Evolutionary conservation across 805 yeast species (phyloP).

Genomic region (Pichia manshurica): DNA sequence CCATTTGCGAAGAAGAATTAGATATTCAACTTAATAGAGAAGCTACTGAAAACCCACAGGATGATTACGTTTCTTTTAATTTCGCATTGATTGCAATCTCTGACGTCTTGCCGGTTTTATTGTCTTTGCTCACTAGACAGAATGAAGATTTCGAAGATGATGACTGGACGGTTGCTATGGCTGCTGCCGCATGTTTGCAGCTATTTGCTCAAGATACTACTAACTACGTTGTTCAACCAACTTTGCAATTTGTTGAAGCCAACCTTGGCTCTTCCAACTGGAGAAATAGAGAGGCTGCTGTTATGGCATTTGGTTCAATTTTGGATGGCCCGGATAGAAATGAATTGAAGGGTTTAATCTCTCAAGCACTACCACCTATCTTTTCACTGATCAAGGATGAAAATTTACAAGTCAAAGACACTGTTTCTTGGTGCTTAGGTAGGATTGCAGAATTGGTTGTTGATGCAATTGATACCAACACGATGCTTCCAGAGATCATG

Average conservation of each 20-base stretch:
- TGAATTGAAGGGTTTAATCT: slow-evolving; percentile 60
- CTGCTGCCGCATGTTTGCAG: slow-evolving; percentile 96
- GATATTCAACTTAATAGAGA: slow-evolving; percentile 68
- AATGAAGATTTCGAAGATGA: slow-evolving; percentile 93
- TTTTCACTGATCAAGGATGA: slow-evolving; percentile 68
- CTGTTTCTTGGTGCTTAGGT: slow-evolving; percentile 98
- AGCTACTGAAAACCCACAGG: slow-evolving; percentile 36
- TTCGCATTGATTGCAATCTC: slow-evolving; percentile 81
- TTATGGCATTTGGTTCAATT: slow-evolving; percentile 97
- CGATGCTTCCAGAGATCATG: slow-evolving; percentile 64
- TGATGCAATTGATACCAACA: slow-evolving; percentile 62
- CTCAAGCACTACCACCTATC: slow-evolving; percentile 80
- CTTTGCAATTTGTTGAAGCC: slow-evolving; percentile 74
- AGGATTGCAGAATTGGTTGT: slow-evolving; percentile 85
- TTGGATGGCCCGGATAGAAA: slow-evolving; percentile 87
- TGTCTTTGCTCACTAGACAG: slow-evolving; percentile 75
- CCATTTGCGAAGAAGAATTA: slow-evolving; percentile 97
- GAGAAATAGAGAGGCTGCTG: slow-evolving; percentile 94
- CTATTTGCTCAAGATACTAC: slow-evolving; percentile 89
- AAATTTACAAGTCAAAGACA: slow-evolving; percentile 82
- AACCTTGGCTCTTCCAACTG: slow-evolving; percentile 60
- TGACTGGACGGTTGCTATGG: slow-evolving; percentile 97
- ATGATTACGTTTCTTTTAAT: slow-evolving; percentile 53
- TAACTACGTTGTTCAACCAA: slow-evolving; percentile 77
- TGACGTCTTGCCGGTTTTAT: slow-evolving; percentile 83